Conservation (phyloP, 2,329 filamentous ascomycete genomes). For the Botryotinia narcissicola region DNA sequence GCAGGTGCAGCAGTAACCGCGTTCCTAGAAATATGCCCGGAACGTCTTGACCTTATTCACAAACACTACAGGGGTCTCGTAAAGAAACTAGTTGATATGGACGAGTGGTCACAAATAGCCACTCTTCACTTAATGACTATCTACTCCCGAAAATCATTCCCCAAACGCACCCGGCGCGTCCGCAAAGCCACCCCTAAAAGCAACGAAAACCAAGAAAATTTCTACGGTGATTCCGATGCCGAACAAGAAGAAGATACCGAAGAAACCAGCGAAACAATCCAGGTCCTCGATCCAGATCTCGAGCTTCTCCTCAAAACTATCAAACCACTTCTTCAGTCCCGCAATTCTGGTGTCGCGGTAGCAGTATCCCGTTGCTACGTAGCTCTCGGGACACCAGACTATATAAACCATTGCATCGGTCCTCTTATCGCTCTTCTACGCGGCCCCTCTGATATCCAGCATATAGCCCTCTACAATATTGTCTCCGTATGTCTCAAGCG, state of each 20-base stretch:
- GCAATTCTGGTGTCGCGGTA: conserved; percentile 89
- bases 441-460: conserved; percentile 80
- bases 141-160: conserved; percentile 87
- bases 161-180: conserved; percentile 59
- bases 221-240: conserved; percentile 69
- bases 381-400: conserved; percentile 75
- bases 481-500: conserved; percentile 81
- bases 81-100: conserved; percentile 95
- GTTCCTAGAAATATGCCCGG: conserved; percentile 85
- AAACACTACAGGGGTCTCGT: conserved; percentile 82
- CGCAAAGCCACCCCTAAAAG: conserved; percentile 42
- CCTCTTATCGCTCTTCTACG: conserved; percentile 84
- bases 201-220: conserved; percentile 58
- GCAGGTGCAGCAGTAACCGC: conserved; percentile 87
- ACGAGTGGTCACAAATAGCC: conserved; percentile 94
- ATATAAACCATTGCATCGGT: conserved; percentile 73
- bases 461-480: conserved; percentile 89
- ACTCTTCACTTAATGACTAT: conserved; percentile 76
- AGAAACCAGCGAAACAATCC: conserved; percentile 49
- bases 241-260: conserved; percentile 40
- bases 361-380: conserved; percentile 83
- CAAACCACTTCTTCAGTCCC: conserved; percentile 81
- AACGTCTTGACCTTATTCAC: conserved; percentile 84
- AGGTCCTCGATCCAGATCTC: conserved; percentile 75
- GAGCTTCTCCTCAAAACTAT: conserved; percentile 76